phyloP scores from a whole-genome alignment of 177 flowering plant genomes.

The Telopea speciosissima region DNA sequence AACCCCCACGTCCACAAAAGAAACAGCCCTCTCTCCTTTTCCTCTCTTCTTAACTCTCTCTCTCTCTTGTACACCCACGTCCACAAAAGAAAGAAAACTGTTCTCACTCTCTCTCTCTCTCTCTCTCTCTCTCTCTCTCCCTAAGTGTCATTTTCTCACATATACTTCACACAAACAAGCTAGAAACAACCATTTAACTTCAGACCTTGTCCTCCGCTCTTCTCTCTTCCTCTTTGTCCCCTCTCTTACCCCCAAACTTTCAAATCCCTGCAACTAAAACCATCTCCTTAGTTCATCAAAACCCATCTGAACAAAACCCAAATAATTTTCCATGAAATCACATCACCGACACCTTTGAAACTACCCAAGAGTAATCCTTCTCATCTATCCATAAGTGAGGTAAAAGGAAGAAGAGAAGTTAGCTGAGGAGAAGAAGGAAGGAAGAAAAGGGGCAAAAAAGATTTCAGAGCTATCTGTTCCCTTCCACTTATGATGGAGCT shows the following conservation, averaged over 20 bases:
- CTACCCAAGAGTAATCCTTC: not conserved
- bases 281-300: constrained; percentile 17
- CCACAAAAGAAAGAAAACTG: constrained; percentile 19
- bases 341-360: not conserved
- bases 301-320: constrained; percentile 13
- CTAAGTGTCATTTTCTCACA: constrained; percentile 89
- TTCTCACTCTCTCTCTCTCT: constrained; percentile 7
- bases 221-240: constrained; percentile 13
- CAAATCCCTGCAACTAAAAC: not conserved
- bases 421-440: constrained; percentile 1
- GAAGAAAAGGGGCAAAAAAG: constrained; percentile 1
- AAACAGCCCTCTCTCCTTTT: constrained; percentile 7
- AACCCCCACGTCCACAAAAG: constrained; percentile 55
- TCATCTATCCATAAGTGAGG: not conserved
- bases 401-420: constrained; percentile 4
- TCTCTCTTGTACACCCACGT: constrained; percentile 2
- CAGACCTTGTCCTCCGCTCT: constrained; percentile 49
- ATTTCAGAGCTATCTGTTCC: constrained; percentile 1
- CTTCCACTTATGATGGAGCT: constrained; percentile 48
- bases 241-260: not conserved
- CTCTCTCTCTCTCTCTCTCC: constrained; percentile 17
- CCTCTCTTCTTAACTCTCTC: not conserved
- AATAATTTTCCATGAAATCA: constrained; percentile 11
- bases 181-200: constrained; percentile 65
- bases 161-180: constrained; percentile 74